Percentiles rank a stretch among this genome's conserved stretches.
These are phyloP conservation scores for Clitoria ternatea DNA, from an alignment of 306 rosid species.

Conservation along the genomic window DNA sequence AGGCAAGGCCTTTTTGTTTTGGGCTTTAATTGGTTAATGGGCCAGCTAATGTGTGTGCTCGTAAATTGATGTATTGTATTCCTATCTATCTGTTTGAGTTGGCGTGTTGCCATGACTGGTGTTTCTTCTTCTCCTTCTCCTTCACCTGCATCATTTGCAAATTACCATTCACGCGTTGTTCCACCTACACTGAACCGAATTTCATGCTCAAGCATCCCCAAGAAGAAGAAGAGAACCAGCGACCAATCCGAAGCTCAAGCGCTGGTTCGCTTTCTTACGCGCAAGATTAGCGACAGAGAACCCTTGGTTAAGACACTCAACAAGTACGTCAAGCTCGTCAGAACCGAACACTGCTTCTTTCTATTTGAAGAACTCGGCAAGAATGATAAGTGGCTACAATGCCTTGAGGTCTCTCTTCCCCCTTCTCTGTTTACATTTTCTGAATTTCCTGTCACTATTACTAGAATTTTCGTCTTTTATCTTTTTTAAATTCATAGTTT, in stretches of 20 bases:
- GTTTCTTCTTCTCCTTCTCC: not conserved
- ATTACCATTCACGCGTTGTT: conserved; percentile 10
- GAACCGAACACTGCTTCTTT: conserved; percentile 84
- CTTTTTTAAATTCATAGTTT: too few species aligned
- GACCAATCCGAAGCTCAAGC: conserved; percentile 57
- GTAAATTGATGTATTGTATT: too few species aligned
- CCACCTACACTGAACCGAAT: conserved; percentile 29
- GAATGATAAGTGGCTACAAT: conserved; percentile 75
- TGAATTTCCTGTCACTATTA: too few species aligned
- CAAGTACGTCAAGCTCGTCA: conserved; percentile 60
- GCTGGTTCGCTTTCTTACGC: conserved; percentile 52
- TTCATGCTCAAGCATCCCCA: conserved; percentile 39
- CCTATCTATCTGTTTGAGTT: not conserved
- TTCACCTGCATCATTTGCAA: conserved; percentile 24
- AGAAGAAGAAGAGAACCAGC: conserved; percentile 28
- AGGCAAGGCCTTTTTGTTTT: too few species aligned
- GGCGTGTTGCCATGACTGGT: not conserved
- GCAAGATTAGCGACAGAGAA: conserved; percentile 62
- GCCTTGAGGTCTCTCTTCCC: conserved; percentile 65
- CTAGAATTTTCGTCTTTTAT: too few species aligned
- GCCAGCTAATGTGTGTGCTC: too few species aligned
- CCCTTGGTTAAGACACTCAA: conserved; percentile 66
- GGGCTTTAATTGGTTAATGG: too few species aligned
- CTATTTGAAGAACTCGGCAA: conserved; percentile 81
- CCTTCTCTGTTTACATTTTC: not conserved